Conservation (phyloP, 495 filamentous ascomycete species). For the Gamarada debralockiae region DNA sequence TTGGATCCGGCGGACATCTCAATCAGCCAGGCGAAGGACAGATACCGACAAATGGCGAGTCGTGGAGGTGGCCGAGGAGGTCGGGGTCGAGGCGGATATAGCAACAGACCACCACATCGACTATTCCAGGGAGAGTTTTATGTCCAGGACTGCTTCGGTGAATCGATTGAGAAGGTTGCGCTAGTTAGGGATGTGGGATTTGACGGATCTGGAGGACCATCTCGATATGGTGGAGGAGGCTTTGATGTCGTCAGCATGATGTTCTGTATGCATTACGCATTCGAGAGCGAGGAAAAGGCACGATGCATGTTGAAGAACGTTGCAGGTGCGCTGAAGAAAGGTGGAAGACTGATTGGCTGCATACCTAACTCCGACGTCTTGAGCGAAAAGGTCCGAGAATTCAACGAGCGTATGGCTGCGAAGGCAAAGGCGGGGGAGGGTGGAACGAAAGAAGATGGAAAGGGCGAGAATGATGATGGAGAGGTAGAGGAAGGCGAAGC, state of each 20-base stretch:
- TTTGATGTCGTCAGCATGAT: constrained; percentile 98
- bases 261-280: constrained; percentile 99
- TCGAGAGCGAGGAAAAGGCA: constrained; percentile 85
- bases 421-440: constrained; percentile 26
- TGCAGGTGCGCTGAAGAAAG: constrained; percentile 82
- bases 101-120: constrained; percentile 36
- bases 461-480: constrained; percentile 43
- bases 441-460: constrained; percentile 4
- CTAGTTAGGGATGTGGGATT: constrained; percentile 83
- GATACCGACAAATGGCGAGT: constrained; percentile 67
- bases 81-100: constrained; percentile 38
- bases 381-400: constrained; percentile 56
- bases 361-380: constrained; percentile 93
- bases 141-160: constrained; percentile 84
- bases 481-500: constrained; percentile 48
- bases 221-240: constrained; percentile 55
- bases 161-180: constrained; percentile 71
- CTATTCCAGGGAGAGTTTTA: constrained; percentile 83
- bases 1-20: constrained; percentile 89
- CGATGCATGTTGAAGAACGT: constrained; percentile 93
- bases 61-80: constrained; percentile 53
- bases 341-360: constrained; percentile 86
- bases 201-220: constrained; percentile 53
- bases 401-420: constrained; percentile 47
- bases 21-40: constrained; percentile 81